Percentiles rank a stretch among this genome's conserved stretches.
These are phyloP conservation scores for Trebouxia sp. DNA, from an alignment of 139 green algal genomes.

Conservation along the genomic window DNA sequence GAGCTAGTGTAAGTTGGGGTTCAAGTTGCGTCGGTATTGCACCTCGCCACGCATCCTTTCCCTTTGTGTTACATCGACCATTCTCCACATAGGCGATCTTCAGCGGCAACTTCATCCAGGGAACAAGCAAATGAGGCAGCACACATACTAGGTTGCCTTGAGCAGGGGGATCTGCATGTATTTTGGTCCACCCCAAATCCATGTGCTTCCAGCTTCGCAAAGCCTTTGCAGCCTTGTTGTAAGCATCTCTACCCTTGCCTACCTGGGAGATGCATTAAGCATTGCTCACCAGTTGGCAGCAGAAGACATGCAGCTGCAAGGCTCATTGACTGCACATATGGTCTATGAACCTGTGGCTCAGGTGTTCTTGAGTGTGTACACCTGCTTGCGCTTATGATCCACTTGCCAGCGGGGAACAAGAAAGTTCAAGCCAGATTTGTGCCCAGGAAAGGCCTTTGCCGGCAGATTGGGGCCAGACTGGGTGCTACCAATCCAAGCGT, in stretches of 20 bases:
- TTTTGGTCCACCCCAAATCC: slow-evolving; percentile 6
- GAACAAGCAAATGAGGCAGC: neutral
- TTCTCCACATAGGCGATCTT: slow-evolving; percentile 10
- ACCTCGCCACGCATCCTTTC: neutral
- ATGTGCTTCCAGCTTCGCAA: slow-evolving; percentile 31
- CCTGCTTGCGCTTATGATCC: slow-evolving; percentile 30
- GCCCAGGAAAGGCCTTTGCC: neutral
- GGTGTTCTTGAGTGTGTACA: neutral
- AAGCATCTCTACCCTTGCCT: slow-evolving; percentile 6
- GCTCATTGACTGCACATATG: neutral
- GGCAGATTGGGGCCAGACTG: slow-evolving; percentile 14
- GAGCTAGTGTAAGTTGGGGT: neutral
- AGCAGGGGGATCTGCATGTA: neutral
- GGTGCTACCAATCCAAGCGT: neutral
- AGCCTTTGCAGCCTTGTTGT: slow-evolving; percentile 8
- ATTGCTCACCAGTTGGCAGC: neutral
- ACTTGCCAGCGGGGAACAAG: slow-evolving; percentile 2
- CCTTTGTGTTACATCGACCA: neutral
- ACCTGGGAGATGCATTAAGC: slow-evolving; percentile 2
- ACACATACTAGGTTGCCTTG: neutral
- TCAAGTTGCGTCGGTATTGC: neutral
- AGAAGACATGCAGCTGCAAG: neutral
- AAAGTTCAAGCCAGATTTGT: neutral
- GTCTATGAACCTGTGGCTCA: neutral
- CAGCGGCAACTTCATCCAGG: slow-evolving; percentile 10